phyloP scores from a whole-genome alignment of 1,284 basidiomycete species.

The Moniliella sp. region DNA sequence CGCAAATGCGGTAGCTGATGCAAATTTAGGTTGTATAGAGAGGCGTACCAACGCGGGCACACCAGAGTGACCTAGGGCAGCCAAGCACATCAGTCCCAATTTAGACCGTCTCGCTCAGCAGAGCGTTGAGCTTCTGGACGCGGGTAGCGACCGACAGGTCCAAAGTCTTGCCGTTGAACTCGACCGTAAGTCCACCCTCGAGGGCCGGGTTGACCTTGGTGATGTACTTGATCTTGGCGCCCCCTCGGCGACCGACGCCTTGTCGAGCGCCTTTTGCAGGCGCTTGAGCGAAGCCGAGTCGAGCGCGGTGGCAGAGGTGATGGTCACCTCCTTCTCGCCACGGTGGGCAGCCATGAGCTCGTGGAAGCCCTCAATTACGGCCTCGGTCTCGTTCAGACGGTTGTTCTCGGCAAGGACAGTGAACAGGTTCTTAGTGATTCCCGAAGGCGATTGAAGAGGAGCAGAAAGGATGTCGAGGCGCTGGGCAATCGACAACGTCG shows the following conservation, averaged over 20 bases:
- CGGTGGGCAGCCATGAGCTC: slow-evolving; percentile 69
- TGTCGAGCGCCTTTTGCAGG: slow-evolving; percentile 28
- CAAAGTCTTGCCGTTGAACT: slow-evolving; percentile 93
- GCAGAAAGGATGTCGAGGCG: no score
- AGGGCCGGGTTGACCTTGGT: slow-evolving; percentile 30
- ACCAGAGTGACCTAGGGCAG: no score
- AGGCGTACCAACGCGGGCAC: no score
- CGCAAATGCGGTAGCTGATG: no score
- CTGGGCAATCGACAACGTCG: no score
- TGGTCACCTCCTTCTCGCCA: slow-evolving; percentile 75
- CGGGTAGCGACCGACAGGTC: slow-evolving; percentile 79
- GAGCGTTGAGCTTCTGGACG: slow-evolving; percentile 77
- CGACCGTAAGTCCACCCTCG: slow-evolving; percentile 56
- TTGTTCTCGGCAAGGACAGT: slow-evolving; percentile 78
- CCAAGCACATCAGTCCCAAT: no score
- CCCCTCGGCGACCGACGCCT: slow-evolving; percentile 20
- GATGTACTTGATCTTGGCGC: slow-evolving; percentile 27
- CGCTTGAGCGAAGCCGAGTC: slow-evolving; percentile 24
- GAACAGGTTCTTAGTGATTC: no score
- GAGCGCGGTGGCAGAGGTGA: slow-evolving; percentile 50
- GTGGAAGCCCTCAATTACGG: slow-evolving; percentile 76
- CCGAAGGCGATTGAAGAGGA: no score
- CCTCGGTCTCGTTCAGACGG: slow-evolving; percentile 57
- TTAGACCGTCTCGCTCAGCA: slow-evolving; percentile 39
- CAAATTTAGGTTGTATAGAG: no score